phyloP scores from a whole-genome alignment of 1,284 basidiomycete genomes.

The Wallemia mellicola region DNA sequence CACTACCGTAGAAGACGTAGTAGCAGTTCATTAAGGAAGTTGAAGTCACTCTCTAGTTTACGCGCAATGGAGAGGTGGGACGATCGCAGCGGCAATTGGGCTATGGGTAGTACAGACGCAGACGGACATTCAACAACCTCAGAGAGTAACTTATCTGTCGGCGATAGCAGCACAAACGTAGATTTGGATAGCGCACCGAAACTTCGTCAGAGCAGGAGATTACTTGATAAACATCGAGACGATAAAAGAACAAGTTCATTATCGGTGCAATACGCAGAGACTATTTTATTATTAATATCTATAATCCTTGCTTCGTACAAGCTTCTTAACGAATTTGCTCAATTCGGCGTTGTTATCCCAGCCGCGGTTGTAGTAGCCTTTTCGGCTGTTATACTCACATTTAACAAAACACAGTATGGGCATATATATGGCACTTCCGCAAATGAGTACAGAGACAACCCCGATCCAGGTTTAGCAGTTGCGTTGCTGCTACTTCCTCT shows the following conservation, averaged over 20 bases:
- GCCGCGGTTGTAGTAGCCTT: background rate
- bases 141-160: background rate
- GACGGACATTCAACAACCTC: background rate
- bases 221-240: background rate
- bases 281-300: background rate
- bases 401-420: background rate
- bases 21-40: background rate
- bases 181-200: background rate
- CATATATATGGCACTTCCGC: background rate
- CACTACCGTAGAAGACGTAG: background rate
- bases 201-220: background rate
- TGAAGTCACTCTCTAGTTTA: background rate
- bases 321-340: background rate
- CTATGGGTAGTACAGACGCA: background rate
- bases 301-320: background rate
- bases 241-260: background rate
- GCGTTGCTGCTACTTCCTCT: background rate
- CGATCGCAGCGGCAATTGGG: background rate
- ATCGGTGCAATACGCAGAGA: background rate
- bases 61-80: background rate
- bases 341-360: background rate
- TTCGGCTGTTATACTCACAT: background rate
- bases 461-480: background rate
- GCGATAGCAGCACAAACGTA: background rate
- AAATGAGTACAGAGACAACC: background rate